phyloP scores from a whole-genome alignment of 202 grass and related monocot genomes.

The Brachypodium distachyon region DNA sequence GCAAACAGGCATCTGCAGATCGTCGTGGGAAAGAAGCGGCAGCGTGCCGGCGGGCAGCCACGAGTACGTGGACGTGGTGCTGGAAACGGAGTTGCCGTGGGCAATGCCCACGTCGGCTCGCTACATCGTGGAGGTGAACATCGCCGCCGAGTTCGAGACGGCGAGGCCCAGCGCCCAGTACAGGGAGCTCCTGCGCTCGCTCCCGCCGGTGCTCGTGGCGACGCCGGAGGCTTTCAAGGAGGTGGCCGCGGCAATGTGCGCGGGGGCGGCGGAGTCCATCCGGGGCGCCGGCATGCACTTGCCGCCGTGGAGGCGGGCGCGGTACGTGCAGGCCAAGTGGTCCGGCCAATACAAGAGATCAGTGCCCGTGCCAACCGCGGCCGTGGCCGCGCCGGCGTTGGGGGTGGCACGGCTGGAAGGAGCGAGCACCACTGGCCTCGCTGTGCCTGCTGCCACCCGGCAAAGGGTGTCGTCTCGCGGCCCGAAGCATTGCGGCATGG shows the following conservation, averaged over 20 bases:
- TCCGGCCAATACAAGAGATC: constrained; percentile 26
- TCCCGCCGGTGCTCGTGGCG: constrained; percentile 42
- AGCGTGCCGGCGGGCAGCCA: constrained; percentile 27
- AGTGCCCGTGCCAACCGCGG: background rate
- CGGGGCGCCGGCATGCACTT: constrained; percentile 61
- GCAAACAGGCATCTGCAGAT: constrained; percentile 61
- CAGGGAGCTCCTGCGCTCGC: constrained; percentile 20
- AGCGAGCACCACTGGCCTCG: background rate
- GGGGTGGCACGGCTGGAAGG: background rate
- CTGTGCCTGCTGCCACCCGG: background rate
- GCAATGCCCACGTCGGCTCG: background rate
- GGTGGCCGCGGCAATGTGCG: constrained; percentile 53
- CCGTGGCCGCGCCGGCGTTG: too few relatives aligned
- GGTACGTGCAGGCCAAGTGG: constrained; percentile 79
- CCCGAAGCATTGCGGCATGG: constrained; percentile 34
- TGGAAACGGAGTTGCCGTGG: background rate
- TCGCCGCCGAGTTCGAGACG: constrained; percentile 62
- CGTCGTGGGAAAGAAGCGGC: constrained; percentile 42
- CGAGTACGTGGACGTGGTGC: constrained; percentile 49
- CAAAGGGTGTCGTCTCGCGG: background rate
- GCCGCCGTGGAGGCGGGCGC: constrained; percentile 62
- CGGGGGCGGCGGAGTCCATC: constrained; percentile 50
- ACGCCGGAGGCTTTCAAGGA: constrained; percentile 25
- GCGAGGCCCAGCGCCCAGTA: constrained; percentile 58
- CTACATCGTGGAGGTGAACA: constrained; percentile 71